Conservation (phyloP, 768 basidiomycete species). For the Amyloporia xantha region DNA sequence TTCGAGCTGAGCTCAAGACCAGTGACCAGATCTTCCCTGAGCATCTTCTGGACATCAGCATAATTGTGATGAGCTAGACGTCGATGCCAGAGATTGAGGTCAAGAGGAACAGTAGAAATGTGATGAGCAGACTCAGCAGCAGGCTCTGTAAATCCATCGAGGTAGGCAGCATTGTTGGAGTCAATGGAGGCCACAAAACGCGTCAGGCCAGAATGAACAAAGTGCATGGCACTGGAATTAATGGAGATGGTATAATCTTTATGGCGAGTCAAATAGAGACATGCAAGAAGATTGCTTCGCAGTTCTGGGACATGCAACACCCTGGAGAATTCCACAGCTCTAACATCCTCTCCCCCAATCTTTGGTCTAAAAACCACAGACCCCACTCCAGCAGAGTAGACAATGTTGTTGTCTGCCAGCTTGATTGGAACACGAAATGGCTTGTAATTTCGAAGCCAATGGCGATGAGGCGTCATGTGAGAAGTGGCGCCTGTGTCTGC, state of each 20-base stretch:
- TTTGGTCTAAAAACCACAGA: background rate
- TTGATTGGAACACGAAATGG: background rate
- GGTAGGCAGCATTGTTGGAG: background rate
- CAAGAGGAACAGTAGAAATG: background rate
- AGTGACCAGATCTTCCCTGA: slow-evolving; percentile 11
- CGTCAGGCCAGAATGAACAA: background rate
- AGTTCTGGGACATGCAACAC: background rate
- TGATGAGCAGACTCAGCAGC: background rate
- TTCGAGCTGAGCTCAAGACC: slow-evolving; percentile 9
- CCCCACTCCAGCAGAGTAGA: background rate
- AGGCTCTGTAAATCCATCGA: slow-evolving; percentile 3
- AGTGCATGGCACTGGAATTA: slow-evolving; percentile 6
- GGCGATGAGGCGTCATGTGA: slow-evolving; percentile 28
- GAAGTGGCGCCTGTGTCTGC: slow-evolving; percentile 28
- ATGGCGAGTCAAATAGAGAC: slow-evolving; percentile 20
- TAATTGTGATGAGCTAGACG: slow-evolving; percentile 17
- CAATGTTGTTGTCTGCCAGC: background rate
- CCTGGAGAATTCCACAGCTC: background rate
- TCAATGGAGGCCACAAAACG: background rate
- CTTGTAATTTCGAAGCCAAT: slow-evolving; percentile 18
- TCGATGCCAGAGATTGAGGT: slow-evolving; percentile 19
- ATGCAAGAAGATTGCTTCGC: slow-evolving; percentile 7
- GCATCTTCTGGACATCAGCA: slow-evolving; percentile 5
- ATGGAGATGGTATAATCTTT: slow-evolving; percentile 12
- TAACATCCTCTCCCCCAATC: background rate